Base-by-base conservation (phyloP, 139 green algal genomes). In the Coccomyxa sp. region DNA sequence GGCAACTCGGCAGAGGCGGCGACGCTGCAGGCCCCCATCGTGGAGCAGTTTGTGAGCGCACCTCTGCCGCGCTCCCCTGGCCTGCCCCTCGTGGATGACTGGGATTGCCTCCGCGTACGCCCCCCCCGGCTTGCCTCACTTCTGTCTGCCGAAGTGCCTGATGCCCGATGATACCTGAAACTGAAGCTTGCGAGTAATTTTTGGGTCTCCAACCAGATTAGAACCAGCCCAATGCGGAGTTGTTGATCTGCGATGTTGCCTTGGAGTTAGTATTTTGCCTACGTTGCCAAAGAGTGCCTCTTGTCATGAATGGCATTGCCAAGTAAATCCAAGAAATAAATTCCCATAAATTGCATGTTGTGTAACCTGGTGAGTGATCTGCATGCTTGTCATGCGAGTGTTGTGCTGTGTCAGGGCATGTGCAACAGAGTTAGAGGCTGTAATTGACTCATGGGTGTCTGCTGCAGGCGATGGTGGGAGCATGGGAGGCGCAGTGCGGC, bases 21-120 rank as follows among this genome's bases (percentile, higher is more conserved):
- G 9, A 16, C 17, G 23, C 51, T n/a, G 23, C 21, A n/a, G 17
- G 58, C 15, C 21, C 28, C 71, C 21, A 18, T 57, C 10, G 23
- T 82, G 30, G 84, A 87, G 80, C 14, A 58, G 28, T 57, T 87
- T 23, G 76, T 82, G 0, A 38, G 13, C 21, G 17, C 31, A 0
- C 59, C 81, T 14, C 81, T 86, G 58, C 86, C 81, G 0, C 76
- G 80, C 18, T 25, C 51, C 13, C 57, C 58, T 13, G 85, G 85
- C 30, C 11, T 58, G 3, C 79, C 91, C 3, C 82, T 98, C 32
- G 94, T 98, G 68, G 91, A 96, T 77, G 91, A 96, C 84, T 98
- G 96, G 96, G 91, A 91, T 58, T 98, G 95, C 90, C 91, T 98
- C 81, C 87, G 92, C 57, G 88, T 91, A 71, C 63, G 87, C 11